phyloP scores from a whole-genome alignment of 768 basidiomycete genomes.

The Termitomyces heimii region DNA sequence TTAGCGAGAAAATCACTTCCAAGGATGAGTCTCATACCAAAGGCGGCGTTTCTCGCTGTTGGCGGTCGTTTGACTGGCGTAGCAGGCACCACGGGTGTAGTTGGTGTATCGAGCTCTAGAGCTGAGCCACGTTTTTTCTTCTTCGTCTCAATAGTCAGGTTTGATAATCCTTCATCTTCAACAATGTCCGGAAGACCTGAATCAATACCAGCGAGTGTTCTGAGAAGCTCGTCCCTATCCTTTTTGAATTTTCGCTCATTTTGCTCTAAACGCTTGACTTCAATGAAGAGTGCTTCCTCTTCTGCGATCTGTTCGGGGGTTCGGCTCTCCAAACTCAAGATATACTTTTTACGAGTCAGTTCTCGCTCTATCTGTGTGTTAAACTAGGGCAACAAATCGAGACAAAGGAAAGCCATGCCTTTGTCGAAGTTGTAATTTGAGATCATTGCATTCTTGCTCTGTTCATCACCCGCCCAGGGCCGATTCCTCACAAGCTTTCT shows the following conservation, averaged over 20 bases:
- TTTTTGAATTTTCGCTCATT: constrained; percentile 82
- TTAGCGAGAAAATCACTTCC: constrained; percentile 8
- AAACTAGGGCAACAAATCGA: neutral
- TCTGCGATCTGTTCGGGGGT: constrained; percentile 87
- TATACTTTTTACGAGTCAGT: constrained; percentile 80
- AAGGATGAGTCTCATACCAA: constrained; percentile 35
- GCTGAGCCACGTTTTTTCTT: constrained; percentile 52
- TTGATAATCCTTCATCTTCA: constrained; percentile 56
- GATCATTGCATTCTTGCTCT: constrained; percentile 58
- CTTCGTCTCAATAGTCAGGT: constrained; percentile 44
- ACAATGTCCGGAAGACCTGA: constrained; percentile 75
- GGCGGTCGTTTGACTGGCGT: constrained; percentile 36
- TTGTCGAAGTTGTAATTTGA: constrained; percentile 84
- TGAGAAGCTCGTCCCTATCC: constrained; percentile 83
- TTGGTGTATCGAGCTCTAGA: constrained; percentile 42
- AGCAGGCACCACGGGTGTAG: constrained; percentile 33
- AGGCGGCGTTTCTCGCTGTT: constrained; percentile 50
- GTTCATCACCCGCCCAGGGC: constrained; percentile 81
- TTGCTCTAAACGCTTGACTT: constrained; percentile 93
- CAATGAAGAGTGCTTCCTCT: constrained; percentile 91
- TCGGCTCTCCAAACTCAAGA: constrained; percentile 82
- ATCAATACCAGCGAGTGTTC: constrained; percentile 80
- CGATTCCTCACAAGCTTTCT: constrained; percentile 80
- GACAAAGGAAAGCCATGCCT: constrained; percentile 36
- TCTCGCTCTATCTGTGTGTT: constrained; percentile 63